Base-by-base conservation (phyloP, 1,139 yeast species). In the Hansenula sp. region DNA sequence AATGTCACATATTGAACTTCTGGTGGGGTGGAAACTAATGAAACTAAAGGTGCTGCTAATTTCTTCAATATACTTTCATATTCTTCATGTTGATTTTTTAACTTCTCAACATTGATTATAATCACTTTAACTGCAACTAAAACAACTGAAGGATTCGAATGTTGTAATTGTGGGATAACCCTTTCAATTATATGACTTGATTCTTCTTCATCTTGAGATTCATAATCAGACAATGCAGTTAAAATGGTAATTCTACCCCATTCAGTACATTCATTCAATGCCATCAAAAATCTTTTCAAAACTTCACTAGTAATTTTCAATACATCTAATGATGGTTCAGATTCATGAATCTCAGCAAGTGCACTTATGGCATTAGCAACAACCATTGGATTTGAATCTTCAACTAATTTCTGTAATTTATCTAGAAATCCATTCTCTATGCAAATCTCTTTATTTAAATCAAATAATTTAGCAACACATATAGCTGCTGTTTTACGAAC, bases 401-500 rank as follows among this genome's bases (percentile, higher is more conserved):
- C 83, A 34, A 93, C 74, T 49, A 94, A 68, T n/a, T 71, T 74
- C 51, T 84, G 73, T 52, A 94, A 71, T 50, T 75, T 78, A 35
- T 80, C 82, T 50, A 93, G 65, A 53, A 93, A 93, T 7, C 97
- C 98, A 60, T 85, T 84, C 58, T 91, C 97, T 42, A 88, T 66
- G 60, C 96, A 89, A 65, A 87, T 72, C 45, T 78, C 78, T 13
- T 93, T 81, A 59, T 87, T 85, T 59, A 94, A 72, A 60, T 93
- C 98, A 63, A 86, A 94, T 58, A 94, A 71, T 66, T 94, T 94
- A 39, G 98, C 97, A 37, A 94, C 98, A 66, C 98, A 89, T 40
- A 94, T 86, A 11, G 96, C 98, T 0, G 99, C 99, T 0, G 99
- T 94, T 61, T 94, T 94, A 50, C 99, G 75, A 41, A 94, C 99